phyloP scores from a whole-genome alignment of 306 rosid species.

The Acacia confusa region DNA sequence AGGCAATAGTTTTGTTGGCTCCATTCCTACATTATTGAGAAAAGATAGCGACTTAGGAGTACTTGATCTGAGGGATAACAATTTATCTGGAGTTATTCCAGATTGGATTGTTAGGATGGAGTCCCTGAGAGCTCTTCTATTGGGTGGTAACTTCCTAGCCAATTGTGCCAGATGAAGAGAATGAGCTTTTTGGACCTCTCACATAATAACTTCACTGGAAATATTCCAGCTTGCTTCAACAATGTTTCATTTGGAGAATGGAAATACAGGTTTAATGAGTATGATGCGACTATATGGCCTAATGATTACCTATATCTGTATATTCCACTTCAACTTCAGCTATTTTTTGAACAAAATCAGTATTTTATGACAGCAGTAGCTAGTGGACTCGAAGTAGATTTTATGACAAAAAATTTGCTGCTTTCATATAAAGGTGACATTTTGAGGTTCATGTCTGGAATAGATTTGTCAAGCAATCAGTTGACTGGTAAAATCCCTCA shows the following conservation, averaged over 20 bases:
- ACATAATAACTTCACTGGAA: neutral
- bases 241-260: neutral
- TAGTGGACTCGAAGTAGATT: neutral
- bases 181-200: neutral
- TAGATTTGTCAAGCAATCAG: conserved; percentile 18
- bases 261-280: accelerated
- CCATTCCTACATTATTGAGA: neutral
- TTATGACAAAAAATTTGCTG: neutral
- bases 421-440: neutral
- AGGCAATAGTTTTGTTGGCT: neutral
- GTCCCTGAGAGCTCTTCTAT: neutral
- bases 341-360: neutral
- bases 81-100: neutral
- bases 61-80: neutral
- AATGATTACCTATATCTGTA: neutral
- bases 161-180: neutral
- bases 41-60: accelerated
- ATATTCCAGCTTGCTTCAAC: neutral
- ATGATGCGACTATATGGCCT: neutral
- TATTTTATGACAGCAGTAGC: neutral
- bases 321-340: neutral
- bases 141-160: neutral
- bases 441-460: conserved; percentile 2
- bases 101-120: neutral
- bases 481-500: neutral